These are phyloP conservation scores for Russula abietina DNA, from an alignment of 768 basidiomycete genomes.

Conservation along the genomic window DNA sequence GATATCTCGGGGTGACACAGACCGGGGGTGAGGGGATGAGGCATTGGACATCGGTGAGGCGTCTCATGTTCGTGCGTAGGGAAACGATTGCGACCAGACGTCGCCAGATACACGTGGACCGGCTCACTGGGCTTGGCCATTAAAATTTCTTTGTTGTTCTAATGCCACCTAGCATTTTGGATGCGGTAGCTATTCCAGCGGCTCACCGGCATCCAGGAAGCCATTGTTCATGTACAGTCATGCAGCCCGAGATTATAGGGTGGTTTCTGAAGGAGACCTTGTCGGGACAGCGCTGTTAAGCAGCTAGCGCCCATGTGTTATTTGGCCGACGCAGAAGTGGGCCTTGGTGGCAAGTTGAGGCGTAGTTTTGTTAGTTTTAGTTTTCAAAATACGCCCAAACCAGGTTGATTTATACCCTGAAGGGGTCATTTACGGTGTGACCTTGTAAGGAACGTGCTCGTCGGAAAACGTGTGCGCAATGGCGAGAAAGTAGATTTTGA, in stretches of 20 bases:
- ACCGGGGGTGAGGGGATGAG: background rate
- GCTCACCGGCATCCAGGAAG: background rate
- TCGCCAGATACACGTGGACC: background rate
- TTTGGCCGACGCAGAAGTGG: background rate
- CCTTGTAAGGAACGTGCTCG: background rate
- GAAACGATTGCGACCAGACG: background rate
- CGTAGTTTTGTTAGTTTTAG: background rate
- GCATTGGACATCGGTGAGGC: background rate
- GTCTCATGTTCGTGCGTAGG: background rate
- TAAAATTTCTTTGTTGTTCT: too few relatives aligned
- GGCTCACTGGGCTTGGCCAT: background rate
- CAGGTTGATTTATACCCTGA: constrained; percentile 16
- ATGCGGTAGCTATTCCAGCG: background rate
- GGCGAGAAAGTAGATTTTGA: background rate
- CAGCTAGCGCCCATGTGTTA: background rate
- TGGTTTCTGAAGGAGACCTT: constrained; percentile 11
- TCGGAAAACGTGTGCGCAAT: background rate
- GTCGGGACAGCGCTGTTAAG: background rate
- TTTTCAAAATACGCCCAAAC: background rate
- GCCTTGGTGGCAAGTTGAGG: background rate
- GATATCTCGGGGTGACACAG: background rate
- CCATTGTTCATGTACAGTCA: background rate
- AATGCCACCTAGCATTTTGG: background rate
- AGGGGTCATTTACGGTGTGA: constrained; percentile 22
- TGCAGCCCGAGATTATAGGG: background rate